phyloP scores from a whole-genome alignment of 768 basidiomycete species.

The Rickenella mellea region DNA sequence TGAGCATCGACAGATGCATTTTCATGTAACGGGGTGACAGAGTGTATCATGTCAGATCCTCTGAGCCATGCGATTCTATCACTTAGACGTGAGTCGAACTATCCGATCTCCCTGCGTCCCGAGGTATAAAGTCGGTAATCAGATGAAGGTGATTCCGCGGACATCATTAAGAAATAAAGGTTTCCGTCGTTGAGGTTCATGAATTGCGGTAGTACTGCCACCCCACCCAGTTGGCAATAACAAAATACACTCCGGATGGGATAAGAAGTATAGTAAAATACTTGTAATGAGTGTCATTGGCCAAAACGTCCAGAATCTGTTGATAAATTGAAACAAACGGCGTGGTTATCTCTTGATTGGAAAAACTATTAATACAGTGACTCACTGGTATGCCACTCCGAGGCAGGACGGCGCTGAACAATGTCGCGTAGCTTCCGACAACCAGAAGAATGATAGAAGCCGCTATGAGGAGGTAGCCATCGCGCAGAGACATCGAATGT shows the following conservation, averaged over 20 bases:
- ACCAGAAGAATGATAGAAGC: conserved; percentile 43
- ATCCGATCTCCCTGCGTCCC: no score
- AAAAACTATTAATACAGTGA: conserved; percentile 5
- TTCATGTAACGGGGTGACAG: no score
- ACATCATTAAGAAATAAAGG: no score
- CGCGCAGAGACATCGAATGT: conserved; percentile 17
- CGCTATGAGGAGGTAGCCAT: conserved; percentile 39
- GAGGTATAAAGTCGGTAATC: no score
- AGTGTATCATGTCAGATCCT: no score
- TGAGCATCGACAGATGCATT: no score
- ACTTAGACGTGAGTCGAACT: no score
- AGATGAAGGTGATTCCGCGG: no score
- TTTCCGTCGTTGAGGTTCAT: conserved; percentile 18
- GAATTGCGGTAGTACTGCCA: conserved; percentile 97
- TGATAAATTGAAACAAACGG: background rate
- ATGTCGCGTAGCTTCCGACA: conserved; percentile 49
- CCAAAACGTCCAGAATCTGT: conserved; percentile 57
- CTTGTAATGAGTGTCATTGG: conserved; percentile 80
- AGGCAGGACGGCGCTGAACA: conserved; percentile 59
- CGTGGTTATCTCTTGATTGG: background rate
- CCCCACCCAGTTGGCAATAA: conserved; percentile 97
- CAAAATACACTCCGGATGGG: conserved; percentile 78
- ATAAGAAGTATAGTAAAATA: conserved; percentile 74
- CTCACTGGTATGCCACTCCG: conserved; percentile 41
- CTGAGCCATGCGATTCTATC: no score